Evolutionary conservation across 345 rosid genomes (phyloP).

Genomic region (Euphorbia tirucalli): DNA sequence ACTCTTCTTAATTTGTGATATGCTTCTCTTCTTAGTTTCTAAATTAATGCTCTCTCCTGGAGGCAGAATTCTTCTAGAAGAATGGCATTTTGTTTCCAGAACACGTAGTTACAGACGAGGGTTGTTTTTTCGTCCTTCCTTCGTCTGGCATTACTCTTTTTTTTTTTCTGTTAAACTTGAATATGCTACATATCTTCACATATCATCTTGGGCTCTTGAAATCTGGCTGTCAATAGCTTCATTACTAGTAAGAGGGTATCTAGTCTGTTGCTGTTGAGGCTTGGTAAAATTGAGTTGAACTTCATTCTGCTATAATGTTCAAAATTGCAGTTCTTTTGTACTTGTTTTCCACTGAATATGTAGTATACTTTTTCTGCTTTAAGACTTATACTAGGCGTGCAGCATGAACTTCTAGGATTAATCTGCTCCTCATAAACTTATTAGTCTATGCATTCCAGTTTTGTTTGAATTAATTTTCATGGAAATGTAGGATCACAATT

Average conservation of each 20-base stretch:
- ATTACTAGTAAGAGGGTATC: neutral
- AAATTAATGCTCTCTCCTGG: neutral
- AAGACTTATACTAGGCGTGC: too few species aligned
- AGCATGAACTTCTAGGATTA: too few species aligned
- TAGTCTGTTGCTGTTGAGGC: neutral
- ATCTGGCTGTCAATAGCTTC: neutral
- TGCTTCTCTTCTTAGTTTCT: neutral
- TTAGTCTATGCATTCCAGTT: too few species aligned
- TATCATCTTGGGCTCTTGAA: neutral
- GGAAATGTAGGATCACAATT: neutral
- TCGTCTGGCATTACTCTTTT: neutral
- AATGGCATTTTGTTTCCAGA: neutral
- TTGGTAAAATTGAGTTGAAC: neutral
- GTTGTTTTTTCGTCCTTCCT: neutral
- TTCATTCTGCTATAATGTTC: neutral
- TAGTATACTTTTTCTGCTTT: too few species aligned
- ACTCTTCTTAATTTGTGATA: neutral
- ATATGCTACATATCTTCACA: neutral
- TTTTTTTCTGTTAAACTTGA: neutral
- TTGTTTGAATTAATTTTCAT: neutral
- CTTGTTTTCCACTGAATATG: neutral
- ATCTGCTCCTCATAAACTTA: too few species aligned
- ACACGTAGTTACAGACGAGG: neutral
- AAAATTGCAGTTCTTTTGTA: neutral
- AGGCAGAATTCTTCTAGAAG: neutral